phyloP scores from a whole-genome alignment of 1,139 yeast species.

The Blastobotrys niveus region DNA sequence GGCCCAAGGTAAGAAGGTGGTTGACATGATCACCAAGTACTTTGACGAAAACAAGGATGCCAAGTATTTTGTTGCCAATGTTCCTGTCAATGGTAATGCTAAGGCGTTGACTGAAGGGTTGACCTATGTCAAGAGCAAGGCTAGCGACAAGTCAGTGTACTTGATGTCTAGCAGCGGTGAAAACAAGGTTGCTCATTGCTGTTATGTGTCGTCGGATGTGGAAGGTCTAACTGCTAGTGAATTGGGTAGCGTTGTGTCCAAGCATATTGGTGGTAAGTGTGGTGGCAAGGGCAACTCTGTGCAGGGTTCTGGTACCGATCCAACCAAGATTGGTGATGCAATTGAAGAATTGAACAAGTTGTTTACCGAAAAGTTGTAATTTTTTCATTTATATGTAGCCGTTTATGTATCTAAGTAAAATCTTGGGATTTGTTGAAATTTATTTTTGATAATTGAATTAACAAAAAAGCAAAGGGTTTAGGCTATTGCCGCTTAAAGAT shows the following conservation, averaged over 20 bases:
- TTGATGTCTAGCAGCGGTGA: conserved; percentile 65
- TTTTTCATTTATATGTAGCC: conserved; percentile 25
- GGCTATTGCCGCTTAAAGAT: too few relatives aligned
- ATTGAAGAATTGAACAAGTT: conserved; percentile 58
- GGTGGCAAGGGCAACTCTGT: conserved; percentile 97
- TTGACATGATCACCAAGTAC: conserved; percentile 72
- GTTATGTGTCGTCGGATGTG: conserved; percentile 69
- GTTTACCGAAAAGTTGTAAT: conserved; percentile 33
- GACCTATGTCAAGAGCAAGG: conserved; percentile 72
- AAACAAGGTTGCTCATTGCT: conserved; percentile 90
- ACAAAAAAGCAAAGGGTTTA: too few relatives aligned
- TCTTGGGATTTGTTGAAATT: not conserved
- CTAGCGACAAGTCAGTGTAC: conserved; percentile 71
- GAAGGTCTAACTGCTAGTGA: conserved; percentile 73
- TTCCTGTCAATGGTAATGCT: conserved; percentile 73
- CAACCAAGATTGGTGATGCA: conserved; percentile 64
- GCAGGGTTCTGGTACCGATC: conserved; percentile 94
- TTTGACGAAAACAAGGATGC: conserved; percentile 47
- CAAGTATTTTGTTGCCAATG: conserved; percentile 56
- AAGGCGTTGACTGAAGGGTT: conserved; percentile 93
- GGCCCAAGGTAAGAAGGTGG: conserved; percentile 74
- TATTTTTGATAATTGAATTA: too few relatives aligned
- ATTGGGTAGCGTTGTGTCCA: conserved; percentile 65
- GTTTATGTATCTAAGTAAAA: conserved; percentile 13
- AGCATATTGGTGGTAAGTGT: conserved; percentile 87